Percentiles rank a stretch among this genome's conserved stretches.
These are phyloP conservation scores for Dactylellina sp. DNA, from an alignment of 2,329 filamentous ascomycete genomes.

Conservation along the genomic window DNA sequence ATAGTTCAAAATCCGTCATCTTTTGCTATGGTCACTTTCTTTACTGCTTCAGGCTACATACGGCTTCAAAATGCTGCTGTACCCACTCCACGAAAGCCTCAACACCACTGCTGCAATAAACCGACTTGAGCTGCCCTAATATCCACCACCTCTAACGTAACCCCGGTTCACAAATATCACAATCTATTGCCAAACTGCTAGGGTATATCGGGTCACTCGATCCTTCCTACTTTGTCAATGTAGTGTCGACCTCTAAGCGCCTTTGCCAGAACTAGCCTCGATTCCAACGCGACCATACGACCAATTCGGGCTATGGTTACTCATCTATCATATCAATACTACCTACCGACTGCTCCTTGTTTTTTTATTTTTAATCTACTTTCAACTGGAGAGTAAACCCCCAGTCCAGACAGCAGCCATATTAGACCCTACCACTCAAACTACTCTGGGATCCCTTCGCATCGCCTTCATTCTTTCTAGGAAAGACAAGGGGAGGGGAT, in stretches of 20 bases:
- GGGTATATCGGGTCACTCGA: background rate
- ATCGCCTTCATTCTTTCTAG: background rate
- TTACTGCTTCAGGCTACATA: constrained; percentile 11
- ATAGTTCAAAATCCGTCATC: constrained; percentile 5
- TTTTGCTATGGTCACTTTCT: constrained; percentile 7
- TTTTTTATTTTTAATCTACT: background rate
- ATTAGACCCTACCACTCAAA: too few relatives aligned
- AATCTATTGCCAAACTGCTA: background rate
- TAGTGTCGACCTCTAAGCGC: constrained; percentile 23
- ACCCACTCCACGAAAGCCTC: background rate
- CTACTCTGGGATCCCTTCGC: background rate
- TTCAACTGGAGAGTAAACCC: too few relatives aligned
- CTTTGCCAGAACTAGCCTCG: constrained; percentile 15
- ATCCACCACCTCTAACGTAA: constrained; percentile 5
- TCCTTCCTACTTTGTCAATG: constrained; percentile 34
- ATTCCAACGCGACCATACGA: constrained; percentile 39
- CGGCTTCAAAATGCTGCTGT: background rate
- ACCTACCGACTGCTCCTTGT: background rate
- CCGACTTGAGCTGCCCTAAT: background rate
- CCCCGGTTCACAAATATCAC: background rate
- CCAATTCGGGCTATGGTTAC: background rate
- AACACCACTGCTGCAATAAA: background rate
- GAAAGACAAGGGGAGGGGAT: background rate
- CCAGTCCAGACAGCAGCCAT: background rate
- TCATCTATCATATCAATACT: background rate